Conservation (phyloP, 2,329 filamentous ascomycete genomes). For the Aspergillus intermedius region DNA sequence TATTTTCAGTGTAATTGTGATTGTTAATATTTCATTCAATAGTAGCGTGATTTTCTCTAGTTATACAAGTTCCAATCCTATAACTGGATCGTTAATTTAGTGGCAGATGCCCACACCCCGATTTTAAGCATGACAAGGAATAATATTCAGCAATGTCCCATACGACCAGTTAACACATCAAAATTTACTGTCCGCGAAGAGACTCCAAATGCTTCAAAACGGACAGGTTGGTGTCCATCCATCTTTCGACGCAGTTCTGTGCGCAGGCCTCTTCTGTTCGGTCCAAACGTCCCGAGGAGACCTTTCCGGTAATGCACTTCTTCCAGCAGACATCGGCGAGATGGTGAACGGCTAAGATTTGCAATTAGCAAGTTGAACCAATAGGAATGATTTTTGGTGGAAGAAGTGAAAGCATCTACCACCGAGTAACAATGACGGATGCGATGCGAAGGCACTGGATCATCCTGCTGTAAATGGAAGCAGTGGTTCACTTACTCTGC, state of each 20-base stretch:
- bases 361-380: constrained; percentile 12
- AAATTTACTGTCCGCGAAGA: constrained; percentile 42
- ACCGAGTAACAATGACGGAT: background rate
- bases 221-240: constrained; percentile 78
- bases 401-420: background rate
- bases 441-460: background rate
- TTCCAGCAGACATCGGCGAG: constrained; percentile 81
- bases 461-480: no score
- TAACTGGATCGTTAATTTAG: no score
- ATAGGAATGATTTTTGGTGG: no score
- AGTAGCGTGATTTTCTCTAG: no score
- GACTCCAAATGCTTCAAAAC: constrained; percentile 79
- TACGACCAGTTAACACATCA: background rate
- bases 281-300: constrained; percentile 68
- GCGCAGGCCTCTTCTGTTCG: constrained; percentile 74
- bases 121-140: background rate
- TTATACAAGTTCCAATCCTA: no score
- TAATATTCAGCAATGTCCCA: background rate
- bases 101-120: background rate
- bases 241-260: constrained; percentile 87
- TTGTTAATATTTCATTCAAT: no score
- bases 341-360: constrained; percentile 53
- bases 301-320: constrained; percentile 75
- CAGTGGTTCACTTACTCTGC: constrained; percentile 36
- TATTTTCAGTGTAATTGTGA: no score